These are phyloP conservation scores for Astrephomene gubernaculifera DNA, from an alignment of 139 green algal genomes.

Conservation along the genomic window DNA sequence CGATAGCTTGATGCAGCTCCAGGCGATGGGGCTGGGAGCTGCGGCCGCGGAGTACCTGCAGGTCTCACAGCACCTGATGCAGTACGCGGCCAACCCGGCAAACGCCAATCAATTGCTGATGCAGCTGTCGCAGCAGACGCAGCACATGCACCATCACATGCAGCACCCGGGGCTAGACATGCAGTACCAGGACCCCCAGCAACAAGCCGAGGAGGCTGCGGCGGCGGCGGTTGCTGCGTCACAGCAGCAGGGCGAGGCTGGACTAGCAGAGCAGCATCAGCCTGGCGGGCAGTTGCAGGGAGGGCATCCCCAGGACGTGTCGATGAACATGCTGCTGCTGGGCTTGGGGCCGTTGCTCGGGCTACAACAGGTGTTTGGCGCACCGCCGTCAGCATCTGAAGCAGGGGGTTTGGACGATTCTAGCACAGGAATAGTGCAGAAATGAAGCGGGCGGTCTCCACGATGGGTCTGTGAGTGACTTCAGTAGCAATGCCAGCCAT, in stretches of 20 bases:
- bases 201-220: neutral
- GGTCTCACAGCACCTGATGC: slow-evolving; percentile 19
- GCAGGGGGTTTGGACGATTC: neutral
- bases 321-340: slow-evolving; percentile 14
- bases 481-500: too few species aligned
- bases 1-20: neutral
- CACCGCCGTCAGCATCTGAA: neutral
- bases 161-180: neutral
- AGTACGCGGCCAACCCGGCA: slow-evolving; percentile 8
- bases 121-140: slow-evolving; percentile 11
- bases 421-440: neutral
- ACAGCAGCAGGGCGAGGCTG: neutral
- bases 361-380: slow-evolving; percentile 7
- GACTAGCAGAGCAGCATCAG: neutral
- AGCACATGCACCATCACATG: neutral
- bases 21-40: slow-evolving; percentile 8
- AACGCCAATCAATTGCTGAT: slow-evolving; percentile 1
- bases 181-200: neutral
- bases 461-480: too few species aligned
- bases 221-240: neutral
- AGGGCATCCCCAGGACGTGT: neutral
- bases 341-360: neutral
- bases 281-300: neutral
- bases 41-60: slow-evolving; percentile 20
- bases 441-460: too few species aligned